Evolutionary conservation across 148 eudicot species (phyloP).

Genomic region (Agrostemma githago): DNA sequence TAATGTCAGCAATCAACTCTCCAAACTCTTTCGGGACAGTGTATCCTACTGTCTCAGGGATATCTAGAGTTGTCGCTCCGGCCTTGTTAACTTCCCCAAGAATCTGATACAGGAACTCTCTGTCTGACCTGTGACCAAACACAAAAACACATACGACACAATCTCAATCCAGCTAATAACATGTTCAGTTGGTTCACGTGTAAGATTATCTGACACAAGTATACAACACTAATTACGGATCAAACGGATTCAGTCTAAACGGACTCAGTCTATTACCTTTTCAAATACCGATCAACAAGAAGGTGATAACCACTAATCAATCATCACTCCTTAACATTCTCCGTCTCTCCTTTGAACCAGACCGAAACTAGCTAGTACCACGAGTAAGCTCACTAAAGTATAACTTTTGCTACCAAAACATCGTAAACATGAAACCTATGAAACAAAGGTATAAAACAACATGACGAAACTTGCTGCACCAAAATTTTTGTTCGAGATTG

Average conservation of each 20-base stretch:
- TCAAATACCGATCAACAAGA: background rate
- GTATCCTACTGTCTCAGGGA: conserved; percentile 92
- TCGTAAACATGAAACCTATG: too few species aligned
- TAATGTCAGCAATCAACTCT: conserved; percentile 78
- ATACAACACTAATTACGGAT: too few species aligned
- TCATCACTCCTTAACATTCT: background rate
- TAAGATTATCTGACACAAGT: too few species aligned
- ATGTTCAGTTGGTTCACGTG: background rate
- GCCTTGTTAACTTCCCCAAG: conserved; percentile 88
- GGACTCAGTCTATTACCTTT: too few species aligned
- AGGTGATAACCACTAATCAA: background rate
- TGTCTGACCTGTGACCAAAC: conserved; percentile 59
- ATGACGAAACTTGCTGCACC: too few species aligned
- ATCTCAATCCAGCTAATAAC: background rate
- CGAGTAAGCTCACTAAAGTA: too few species aligned
- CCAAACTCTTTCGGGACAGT: conserved; percentile 74
- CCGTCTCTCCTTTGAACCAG: background rate
- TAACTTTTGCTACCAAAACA: too few species aligned
- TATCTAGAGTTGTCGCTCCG: conserved; percentile 89
- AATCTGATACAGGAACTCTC: conserved; percentile 78
- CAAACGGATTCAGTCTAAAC: too few species aligned
- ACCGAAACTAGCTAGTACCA: too few species aligned
- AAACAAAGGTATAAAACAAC: too few species aligned
- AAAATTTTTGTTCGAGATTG: too few species aligned
- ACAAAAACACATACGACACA: background rate